Conservation (phyloP, 2,329 filamentous ascomycete species). For the Aspergillus brasiliensis region DNA sequence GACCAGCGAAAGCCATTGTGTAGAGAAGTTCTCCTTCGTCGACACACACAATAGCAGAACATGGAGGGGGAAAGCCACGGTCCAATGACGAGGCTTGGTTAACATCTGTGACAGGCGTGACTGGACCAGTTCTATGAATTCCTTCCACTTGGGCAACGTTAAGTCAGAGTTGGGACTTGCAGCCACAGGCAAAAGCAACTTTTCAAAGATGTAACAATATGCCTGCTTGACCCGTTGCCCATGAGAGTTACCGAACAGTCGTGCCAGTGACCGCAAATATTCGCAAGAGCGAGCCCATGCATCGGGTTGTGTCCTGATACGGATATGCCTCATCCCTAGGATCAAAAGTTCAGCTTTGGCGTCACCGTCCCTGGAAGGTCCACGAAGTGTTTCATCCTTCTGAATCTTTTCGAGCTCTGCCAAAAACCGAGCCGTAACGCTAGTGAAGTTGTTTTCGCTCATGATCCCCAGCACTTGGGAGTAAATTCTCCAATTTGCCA, state of each 20-base stretch:
- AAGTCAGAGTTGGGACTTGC: constrained; percentile 77
- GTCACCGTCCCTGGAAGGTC: constrained; percentile 64
- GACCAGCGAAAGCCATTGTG: constrained; percentile 84
- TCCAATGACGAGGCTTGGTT: constrained; percentile 90
- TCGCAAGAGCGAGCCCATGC: constrained; percentile 86
- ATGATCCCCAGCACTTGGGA: constrained; percentile 92
- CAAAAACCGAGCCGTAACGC: constrained; percentile 80
- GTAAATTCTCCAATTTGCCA: constrained; percentile 95
- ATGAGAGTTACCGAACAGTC: constrained; percentile 80
- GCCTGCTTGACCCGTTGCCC: constrained; percentile 89
- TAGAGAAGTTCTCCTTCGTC: constrained; percentile 76
- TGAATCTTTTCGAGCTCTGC: constrained; percentile 77
- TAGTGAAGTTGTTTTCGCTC: constrained; percentile 87
- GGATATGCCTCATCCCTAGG: constrained; percentile 86
- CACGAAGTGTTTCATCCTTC: constrained; percentile 63
- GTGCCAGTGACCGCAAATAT: constrained; percentile 79
- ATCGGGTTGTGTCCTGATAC: constrained; percentile 71
- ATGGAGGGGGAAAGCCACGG: constrained; percentile 82
- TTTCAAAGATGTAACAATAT: constrained; percentile 89
- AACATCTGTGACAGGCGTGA: constrained; percentile 82
- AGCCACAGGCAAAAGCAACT: constrained; percentile 82
- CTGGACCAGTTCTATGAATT: constrained; percentile 77
- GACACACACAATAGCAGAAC: constrained; percentile 87
- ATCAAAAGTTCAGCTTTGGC: constrained; percentile 84
- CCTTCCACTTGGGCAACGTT: constrained; percentile 79